phyloP scores from a whole-genome alignment of 2,329 filamentous ascomycete species.

The Neospermospora avenae region DNA sequence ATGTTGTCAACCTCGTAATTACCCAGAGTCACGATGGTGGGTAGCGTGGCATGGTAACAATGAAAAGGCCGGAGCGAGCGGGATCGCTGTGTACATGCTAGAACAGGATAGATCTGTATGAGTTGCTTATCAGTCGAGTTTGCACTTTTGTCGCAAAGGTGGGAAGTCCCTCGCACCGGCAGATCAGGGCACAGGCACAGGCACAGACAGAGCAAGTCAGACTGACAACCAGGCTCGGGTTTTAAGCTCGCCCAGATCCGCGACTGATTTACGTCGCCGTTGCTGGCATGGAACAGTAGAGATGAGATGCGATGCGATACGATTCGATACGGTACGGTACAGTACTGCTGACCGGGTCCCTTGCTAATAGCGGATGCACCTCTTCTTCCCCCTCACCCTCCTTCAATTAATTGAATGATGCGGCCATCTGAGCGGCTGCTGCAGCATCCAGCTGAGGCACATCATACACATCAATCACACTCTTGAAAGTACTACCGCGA shows the following conservation, averaged over 20 bases:
- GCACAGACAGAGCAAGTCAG: background rate
- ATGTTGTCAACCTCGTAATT: background rate
- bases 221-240: background rate
- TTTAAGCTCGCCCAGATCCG: background rate
- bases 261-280: background rate
- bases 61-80: conserved; percentile 9
- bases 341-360: conserved; percentile 2
- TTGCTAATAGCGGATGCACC: conserved; percentile 12
- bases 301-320: background rate
- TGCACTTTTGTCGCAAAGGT: conserved; percentile 20
- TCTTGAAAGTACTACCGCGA: conserved; percentile 30
- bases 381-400: background rate
- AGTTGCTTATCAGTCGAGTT: conserved; percentile 16
- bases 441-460: conserved; percentile 28
- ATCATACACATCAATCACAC: conserved; percentile 23
- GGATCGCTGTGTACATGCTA: conserved; percentile 8
- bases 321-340: conserved; percentile 10
- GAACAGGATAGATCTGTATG: conserved; percentile 8
- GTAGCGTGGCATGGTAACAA: background rate
- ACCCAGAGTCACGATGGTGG: conserved; percentile 1
- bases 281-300: background rate
- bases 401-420: background rate
- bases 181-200: conserved; percentile 20
- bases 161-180: conserved; percentile 27
- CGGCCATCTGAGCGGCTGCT: conserved; percentile 30